Percentiles rank a stretch among this genome's conserved stretches.
phyloP scores from a whole-genome alignment of 2,329 filamentous ascomycete genomes.

The Incumbomyces lentus region DNA sequence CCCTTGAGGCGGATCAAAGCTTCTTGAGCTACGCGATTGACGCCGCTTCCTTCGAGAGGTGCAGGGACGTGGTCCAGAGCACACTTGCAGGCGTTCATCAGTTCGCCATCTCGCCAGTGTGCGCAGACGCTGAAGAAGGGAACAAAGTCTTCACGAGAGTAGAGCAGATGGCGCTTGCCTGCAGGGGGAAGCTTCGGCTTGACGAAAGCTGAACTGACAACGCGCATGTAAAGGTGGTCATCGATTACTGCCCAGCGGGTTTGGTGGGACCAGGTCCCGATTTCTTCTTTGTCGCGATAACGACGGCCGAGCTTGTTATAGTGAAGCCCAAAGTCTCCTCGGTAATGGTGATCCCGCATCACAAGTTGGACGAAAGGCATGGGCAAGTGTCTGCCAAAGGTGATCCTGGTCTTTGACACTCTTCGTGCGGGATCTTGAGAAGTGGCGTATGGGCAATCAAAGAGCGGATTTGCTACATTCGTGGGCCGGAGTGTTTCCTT shows the following conservation, averaged over 20 bases:
- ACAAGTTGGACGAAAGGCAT: constrained; percentile 51
- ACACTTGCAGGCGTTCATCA: constrained; percentile 53
- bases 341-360: constrained; percentile 40
- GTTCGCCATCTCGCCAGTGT: constrained; percentile 52
- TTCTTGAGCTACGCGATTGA: constrained; percentile 35
- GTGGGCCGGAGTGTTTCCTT: constrained; percentile 44
- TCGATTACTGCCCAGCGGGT: constrained; percentile 45
- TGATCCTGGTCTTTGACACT: constrained; percentile 43
- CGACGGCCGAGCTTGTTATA: constrained; percentile 40
- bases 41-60: constrained; percentile 30
- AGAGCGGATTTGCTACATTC: constrained; percentile 46
- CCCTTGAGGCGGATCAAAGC: constrained; percentile 22
- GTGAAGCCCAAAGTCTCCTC: constrained; percentile 38
- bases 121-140: constrained; percentile 54
- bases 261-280: constrained; percentile 43
- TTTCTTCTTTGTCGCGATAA: constrained; percentile 39
- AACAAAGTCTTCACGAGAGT: constrained; percentile 46
- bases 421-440: constrained; percentile 35
- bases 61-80: constrained; percentile 47
- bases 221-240: constrained; percentile 48
- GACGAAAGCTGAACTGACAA: constrained; percentile 45
- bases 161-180: constrained; percentile 46
- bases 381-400: constrained; percentile 45
- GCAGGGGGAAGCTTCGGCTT: constrained; percentile 41
- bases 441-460: constrained; percentile 42